phyloP scores from a whole-genome alignment of 805 yeast genomes.

The Candida easanensis region DNA sequence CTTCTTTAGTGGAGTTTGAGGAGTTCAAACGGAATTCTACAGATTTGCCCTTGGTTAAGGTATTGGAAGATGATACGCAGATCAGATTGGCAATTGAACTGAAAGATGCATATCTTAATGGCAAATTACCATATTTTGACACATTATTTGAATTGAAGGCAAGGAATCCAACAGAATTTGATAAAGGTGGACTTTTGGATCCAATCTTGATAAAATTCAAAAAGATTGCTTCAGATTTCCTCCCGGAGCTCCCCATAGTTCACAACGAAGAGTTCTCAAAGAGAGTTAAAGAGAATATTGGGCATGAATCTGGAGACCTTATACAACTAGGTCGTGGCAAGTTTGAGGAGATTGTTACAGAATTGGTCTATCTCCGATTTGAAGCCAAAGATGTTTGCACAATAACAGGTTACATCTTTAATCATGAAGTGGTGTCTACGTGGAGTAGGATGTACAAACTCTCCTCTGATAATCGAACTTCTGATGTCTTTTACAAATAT shows the following conservation, averaged over 20 bases:
- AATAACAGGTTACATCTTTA: neutral
- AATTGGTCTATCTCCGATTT: conserved; percentile 2
- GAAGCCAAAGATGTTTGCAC: neutral
- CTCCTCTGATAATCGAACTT: neutral
- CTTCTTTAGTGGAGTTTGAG: neutral
- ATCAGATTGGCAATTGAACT: conserved; percentile 7
- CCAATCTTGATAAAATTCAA: neutral
- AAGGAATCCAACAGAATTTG: neutral
- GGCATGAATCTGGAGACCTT: neutral
- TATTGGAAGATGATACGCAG: conserved; percentile 1
- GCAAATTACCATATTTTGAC: conserved; percentile 8
- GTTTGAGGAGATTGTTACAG: conserved; percentile 3
- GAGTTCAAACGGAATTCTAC: too few relatives aligned
- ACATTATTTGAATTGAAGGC: conserved; percentile 2
- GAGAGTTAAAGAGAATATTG: neutral
- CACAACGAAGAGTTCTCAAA: neutral
- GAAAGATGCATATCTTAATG: conserved; percentile 8
- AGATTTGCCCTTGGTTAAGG: too few relatives aligned
- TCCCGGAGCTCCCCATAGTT: conserved; percentile 4
- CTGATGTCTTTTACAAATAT: conserved; percentile 6
- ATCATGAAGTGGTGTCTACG: neutral
- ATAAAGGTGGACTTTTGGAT: neutral
- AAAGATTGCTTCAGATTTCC: neutral
- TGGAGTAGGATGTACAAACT: conserved; percentile 3
- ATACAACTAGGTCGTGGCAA: conserved; percentile 1